Evolutionary conservation across 768 basidiomycete species (phyloP), one percentile per base, ranked within the genome.

Genomic region (Mycena belliarum): DNA sequence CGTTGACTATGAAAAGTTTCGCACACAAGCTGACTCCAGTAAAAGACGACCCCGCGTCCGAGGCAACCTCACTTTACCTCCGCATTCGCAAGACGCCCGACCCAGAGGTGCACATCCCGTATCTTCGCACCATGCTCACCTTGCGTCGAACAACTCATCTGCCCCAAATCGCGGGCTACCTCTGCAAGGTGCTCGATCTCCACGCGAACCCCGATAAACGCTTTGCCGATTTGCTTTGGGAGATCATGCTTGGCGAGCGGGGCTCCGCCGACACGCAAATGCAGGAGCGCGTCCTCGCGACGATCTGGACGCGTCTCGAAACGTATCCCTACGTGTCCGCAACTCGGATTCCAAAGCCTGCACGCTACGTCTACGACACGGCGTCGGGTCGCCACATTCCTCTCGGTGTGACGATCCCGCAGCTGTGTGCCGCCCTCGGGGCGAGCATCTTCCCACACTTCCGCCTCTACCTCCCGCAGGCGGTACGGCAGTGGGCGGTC

Each of bases 51-150:
- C 49, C 64, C 32, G 47, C 76, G 41, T 53, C 67, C 21, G 68
- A 71, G 49, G 80, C 81, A 12, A 75, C 72, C 7, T 53, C 46
- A 1, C 76, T 79, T 42, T 84, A 83, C 58, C 63, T 65, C 7
- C 68, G 67, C 25, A 75, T 83, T 43, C 70, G 75, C 37, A 68
- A 72, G 23, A 70, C 73, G n/a, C 57, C 65, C 25, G 71, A 74
- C 37, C 71, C 77, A 9, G 76, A 78, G 29, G 67, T 82, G 24
- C 83, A 85, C 45, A 54, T 79, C 4, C 71, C 78, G 12, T 86
- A 79, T 65, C 69, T 84, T 9, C 67, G 74, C 23, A 67, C 74
- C 0, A 74, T 84, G 28, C 63, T 80, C 26, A 64, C 67, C 11
- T 63, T 63, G 41, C 64, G 57, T 6, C 67, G 71, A 15, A 41